phyloP scores from a whole-genome alignment of 78 protist genomes.

The Isochrysis galbana region DNA sequence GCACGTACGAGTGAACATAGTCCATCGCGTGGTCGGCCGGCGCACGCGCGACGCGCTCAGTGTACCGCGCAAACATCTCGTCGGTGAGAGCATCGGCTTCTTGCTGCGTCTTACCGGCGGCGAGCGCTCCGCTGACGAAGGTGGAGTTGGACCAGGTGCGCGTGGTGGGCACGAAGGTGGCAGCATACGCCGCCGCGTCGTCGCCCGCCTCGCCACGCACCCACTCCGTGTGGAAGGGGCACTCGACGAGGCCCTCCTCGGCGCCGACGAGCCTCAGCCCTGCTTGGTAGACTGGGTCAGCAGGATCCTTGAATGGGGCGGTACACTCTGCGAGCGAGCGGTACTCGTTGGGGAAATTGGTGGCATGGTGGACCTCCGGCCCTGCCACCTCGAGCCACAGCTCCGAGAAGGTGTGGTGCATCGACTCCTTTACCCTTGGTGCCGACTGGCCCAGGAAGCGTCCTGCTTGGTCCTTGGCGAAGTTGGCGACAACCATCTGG shows the following conservation, averaged over 20 bases:
- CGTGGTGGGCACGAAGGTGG: neutral
- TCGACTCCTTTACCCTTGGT: neutral
- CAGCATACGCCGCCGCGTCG: neutral
- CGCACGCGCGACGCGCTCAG: no score
- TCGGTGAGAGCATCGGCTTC: neutral
- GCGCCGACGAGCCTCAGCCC: neutral
- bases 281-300: neutral
- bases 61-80: no score
- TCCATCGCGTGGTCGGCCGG: no score
- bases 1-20: no score
- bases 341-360: slow-evolving; percentile 6
- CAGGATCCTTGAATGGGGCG: neutral
- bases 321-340: neutral
- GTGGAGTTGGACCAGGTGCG: slow-evolving; percentile 34
- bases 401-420: neutral
- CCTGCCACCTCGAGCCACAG: neutral
- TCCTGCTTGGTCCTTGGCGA: neutral
- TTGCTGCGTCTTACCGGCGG: no score
- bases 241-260: neutral
- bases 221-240: slow-evolving; percentile 13
- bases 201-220: neutral
- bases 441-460: neutral
- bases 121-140: neutral
- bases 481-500: neutral
- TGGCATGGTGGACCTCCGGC: neutral